phyloP scores from a whole-genome alignment of 345 rosid species.

The Sisymbrium altissimum region DNA sequence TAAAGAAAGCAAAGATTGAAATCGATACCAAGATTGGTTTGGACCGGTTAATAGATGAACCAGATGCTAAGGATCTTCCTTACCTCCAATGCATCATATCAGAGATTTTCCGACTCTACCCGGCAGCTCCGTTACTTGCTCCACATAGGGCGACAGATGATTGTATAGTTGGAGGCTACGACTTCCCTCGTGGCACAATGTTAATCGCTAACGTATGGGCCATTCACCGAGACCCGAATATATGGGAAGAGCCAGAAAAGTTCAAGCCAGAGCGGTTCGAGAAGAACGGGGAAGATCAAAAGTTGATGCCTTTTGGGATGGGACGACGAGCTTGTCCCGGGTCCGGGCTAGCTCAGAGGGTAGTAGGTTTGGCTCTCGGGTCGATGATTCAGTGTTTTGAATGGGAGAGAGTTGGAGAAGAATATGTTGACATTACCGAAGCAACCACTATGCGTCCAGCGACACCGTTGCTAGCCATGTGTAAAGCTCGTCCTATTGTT shows the following conservation, averaged over 20 bases:
- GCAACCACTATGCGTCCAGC: slow-evolving; percentile 32
- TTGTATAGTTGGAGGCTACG: slow-evolving; percentile 48
- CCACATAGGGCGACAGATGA: slow-evolving; percentile 50
- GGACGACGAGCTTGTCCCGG: slow-evolving; percentile 41
- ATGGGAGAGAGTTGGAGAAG: slow-evolving; percentile 36
- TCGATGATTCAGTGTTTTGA: slow-evolving; percentile 33
- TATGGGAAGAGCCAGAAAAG: slow-evolving; percentile 40
- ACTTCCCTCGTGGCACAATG: slow-evolving; percentile 47
- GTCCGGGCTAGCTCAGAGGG: slow-evolving; percentile 13
- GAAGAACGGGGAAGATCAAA: slow-evolving; percentile 23
- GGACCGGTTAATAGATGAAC: slow-evolving; percentile 45
- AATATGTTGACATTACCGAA: slow-evolving; percentile 37
- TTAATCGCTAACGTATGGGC: slow-evolving; percentile 62
- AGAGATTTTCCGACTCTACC: slow-evolving; percentile 54
- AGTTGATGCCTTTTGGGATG: slow-evolving; percentile 32
- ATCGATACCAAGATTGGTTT: slow-evolving; percentile 34
- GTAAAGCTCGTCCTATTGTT: slow-evolving; percentile 9
- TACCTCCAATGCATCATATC: slow-evolving; percentile 48
- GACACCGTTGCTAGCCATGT: slow-evolving; percentile 34
- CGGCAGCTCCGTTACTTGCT: slow-evolving; percentile 57
- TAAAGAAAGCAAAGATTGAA: not conserved
- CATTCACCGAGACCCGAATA: slow-evolving; percentile 53
- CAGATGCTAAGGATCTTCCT: slow-evolving; percentile 47
- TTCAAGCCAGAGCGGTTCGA: slow-evolving; percentile 37
- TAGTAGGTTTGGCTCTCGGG: slow-evolving; percentile 22